A percentile compares a stretch with the other conserved stretches of the same genome.
Evolutionary conservation across 2,329 filamentous ascomycete species (phyloP).

Genomic region (Rosellinia necatrix): DNA sequence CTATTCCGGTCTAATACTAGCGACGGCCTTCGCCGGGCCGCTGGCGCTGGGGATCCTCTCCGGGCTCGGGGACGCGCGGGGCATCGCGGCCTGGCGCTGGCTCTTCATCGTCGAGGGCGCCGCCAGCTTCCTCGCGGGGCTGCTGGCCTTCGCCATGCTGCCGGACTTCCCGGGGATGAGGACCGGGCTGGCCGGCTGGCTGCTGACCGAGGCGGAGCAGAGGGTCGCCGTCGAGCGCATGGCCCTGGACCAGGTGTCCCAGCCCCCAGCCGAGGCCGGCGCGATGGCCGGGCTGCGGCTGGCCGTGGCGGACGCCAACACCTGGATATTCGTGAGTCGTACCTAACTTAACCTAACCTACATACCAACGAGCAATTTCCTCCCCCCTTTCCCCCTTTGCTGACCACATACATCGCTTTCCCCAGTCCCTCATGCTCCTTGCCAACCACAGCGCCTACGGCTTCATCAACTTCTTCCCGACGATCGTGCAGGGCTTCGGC

Average conservation of each 20-base stretch:
- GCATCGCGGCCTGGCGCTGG: slow-evolving; percentile 51
- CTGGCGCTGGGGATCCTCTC: slow-evolving; percentile 61
- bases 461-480: slow-evolving; percentile 46
- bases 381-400: too few species aligned
- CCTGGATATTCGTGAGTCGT: slow-evolving; percentile 48
- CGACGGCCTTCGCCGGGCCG: slow-evolving; percentile 60
- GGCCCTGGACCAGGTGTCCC: slow-evolving; percentile 54
- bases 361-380: slow-evolving; percentile 35
- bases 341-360: too few species aligned
- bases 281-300: slow-evolving; percentile 54
- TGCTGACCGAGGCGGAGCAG: slow-evolving; percentile 52
- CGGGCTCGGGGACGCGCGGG: slow-evolving; percentile 59
- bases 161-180: slow-evolving; percentile 55
- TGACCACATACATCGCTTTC: too few species aligned
- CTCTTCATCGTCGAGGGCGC: slow-evolving; percentile 63
- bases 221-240: slow-evolving; percentile 53
- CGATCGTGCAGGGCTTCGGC: slow-evolving; percentile 54
- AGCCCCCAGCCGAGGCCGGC: slow-evolving; percentile 46
- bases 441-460: background rate
- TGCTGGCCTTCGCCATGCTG: slow-evolving; percentile 63
- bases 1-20: slow-evolving; percentile 45
- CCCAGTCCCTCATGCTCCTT: background rate
- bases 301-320: slow-evolving; percentile 53
- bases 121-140: slow-evolving; percentile 63
- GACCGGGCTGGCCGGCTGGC: slow-evolving; percentile 44